Evolutionary conservation across 306 rosid species (phyloP).

Genomic region (Oxytropis ochrocephala): DNA sequence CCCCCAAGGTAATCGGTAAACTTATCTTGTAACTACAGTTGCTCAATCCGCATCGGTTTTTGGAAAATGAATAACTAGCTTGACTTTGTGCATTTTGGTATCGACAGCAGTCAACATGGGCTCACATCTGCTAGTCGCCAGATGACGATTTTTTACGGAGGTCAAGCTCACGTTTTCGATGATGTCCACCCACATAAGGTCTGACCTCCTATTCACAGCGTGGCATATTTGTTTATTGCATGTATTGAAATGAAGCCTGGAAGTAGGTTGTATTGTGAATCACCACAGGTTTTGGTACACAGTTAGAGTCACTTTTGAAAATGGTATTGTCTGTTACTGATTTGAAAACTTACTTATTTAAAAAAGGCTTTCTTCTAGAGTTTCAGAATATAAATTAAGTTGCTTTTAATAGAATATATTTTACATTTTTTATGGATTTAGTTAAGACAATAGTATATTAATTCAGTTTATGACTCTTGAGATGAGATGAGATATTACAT

Average conservation of each 20-base stretch:
- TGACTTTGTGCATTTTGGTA: constrained; percentile 29
- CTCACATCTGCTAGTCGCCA: constrained; percentile 58
- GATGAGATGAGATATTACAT: neutral
- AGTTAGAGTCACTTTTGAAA: neutral
- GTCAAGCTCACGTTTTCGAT: constrained; percentile 97
- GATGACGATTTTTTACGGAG: constrained; percentile 98
- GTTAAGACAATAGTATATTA: neutral
- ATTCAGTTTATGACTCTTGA: no score
- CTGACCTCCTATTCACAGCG: constrained; percentile 17
- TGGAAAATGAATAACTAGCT: constrained; percentile 1
- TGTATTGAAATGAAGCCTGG: neutral
- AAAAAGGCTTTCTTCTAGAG: neutral
- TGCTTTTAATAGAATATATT: neutral
- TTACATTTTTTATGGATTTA: neutral
- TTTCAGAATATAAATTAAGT: neutral
- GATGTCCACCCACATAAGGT: constrained; percentile 98
- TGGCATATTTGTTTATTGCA: neutral
- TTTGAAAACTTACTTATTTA: neutral
- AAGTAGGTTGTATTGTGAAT: constrained; percentile 15
- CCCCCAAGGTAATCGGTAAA: constrained; percentile 64
- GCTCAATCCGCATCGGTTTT: neutral
- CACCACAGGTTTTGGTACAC: neutral
- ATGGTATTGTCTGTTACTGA: neutral
- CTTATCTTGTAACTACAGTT: neutral
- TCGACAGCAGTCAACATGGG: constrained; percentile 61